Evolutionary conservation across 73 alveolate genomes (phyloP), one percentile per base, ranked within the genome.

Genomic region (Paramecium sexaurelia): DNA sequence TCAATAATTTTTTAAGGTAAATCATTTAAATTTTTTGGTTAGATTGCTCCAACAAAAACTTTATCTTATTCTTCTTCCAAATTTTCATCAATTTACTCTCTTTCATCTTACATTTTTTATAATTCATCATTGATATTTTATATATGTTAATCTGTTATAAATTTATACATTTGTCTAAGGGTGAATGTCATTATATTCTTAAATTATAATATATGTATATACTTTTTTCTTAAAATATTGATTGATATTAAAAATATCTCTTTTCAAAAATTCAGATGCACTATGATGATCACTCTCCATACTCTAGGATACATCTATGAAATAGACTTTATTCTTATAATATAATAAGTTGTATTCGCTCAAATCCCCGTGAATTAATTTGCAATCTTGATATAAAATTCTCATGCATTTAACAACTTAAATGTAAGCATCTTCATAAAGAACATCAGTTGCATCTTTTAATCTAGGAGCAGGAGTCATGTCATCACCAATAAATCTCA

Each of bases 201-300:
- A 26, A 61, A 11, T 61, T 3, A 51, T 51, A 11, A 6, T 61
- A 61, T 61, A 61, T 61, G 17, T 5, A 51, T 61, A 24, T 61
- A 61, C 83, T 91, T 96, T 94, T 93, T 97, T 97, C 40, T 93
- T 92, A 89, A 97, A 98, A 92, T 94, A 97, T 43, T 95, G 98
- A 93, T 97, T 99, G 88, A 96, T 96, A 89, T 98, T 98, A 57
- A 97, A 97, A 85, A 99, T 96, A 94, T 99, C 99, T 85, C 99
- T 96, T 93, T 98, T 97, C 82, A 99, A 95, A 93, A 99, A 99
- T 92, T 98, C 99, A 57, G 97, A 95, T 11, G 99, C 99, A 96
- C 96, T 97, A 26, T 99, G 99, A 95, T 99, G 99, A 92, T 99
- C 99, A 88, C 96, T 98, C 94, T 99, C 99, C 36, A 98, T 99